phyloP scores from a whole-genome alignment of 2,329 filamentous ascomycete genomes.

The Dryadomyces sulphureus region DNA sequence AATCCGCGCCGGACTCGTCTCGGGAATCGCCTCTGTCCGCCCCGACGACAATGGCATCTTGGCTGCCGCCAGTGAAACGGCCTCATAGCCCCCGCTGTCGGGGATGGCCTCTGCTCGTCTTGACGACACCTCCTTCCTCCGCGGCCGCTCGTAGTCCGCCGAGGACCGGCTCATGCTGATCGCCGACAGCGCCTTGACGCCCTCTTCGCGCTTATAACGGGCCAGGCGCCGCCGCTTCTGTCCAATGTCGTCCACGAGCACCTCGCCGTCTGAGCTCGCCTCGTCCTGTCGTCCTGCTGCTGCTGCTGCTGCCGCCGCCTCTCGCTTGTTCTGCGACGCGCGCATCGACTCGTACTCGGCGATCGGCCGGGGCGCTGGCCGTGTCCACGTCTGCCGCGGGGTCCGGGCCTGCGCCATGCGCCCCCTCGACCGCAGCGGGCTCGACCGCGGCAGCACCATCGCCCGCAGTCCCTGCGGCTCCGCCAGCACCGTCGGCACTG shows the following conservation, averaged over 20 bases:
- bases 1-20: constrained; percentile 9
- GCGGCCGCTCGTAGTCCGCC: too few species aligned
- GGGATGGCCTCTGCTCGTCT: too few species aligned
- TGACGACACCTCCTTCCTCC: constrained; percentile 16
- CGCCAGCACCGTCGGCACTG: background rate
- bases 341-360: constrained; percentile 30
- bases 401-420: too few species aligned
- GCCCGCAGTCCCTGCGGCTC: background rate
- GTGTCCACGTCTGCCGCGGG: too few species aligned
- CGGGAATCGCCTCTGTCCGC: constrained; percentile 13
- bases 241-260: constrained; percentile 18
- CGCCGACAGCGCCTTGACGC: constrained; percentile 23
- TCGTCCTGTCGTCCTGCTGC: background rate
- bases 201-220: constrained; percentile 23
- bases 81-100: too few species aligned
- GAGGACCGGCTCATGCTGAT: constrained; percentile 21
- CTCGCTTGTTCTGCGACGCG: constrained; percentile 27
- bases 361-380: constrained; percentile 18
- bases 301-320: constrained; percentile 5
- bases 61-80: too few species aligned
- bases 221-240: constrained; percentile 21
- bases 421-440: background rate
- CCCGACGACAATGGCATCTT: too few species aligned
- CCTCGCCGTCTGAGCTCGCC: constrained; percentile 14
- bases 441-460: background rate